Base-by-base conservation (phyloP, 23 red algal species). In the Gracilaria domingensis region DNA sequence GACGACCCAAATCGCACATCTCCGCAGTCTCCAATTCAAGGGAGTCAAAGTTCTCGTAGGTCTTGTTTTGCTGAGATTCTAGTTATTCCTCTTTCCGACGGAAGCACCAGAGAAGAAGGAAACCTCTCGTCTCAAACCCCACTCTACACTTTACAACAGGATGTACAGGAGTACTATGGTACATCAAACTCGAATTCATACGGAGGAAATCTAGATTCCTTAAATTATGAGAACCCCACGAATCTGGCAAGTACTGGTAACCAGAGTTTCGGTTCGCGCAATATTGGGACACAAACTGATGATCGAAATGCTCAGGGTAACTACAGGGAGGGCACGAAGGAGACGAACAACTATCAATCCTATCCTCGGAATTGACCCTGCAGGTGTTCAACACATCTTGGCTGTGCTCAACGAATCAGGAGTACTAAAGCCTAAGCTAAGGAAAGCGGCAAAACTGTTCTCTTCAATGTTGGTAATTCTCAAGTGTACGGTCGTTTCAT, bases 401-500 rank as follows among this genome's bases (percentile, higher is more conserved):
- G 45, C 72, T 11, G n/a, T 77, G 2, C 38, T 77, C 21, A 77
- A 77, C 0, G 72, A 50, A 37, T 77, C 72, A 25, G 72, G 72
- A 12, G 72, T 77, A 77, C 72, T 77, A 11, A 77, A 77, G n/a
- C n/a, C 72, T 29, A 77, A 77, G 34, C 23, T n/a, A n/a, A 48
- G 45, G 64, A 86, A 12, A 64, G 29, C 36, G 82, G 81, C 44
- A 73, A 79, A 26, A 70, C 64, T 0, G 21, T 64, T 4, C 80
- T 93, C 16, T 93, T 98, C 87, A 89, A 93, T 12, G 97, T 99
- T 0, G 71, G 70, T 8, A 80, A 91, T 48, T 90, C 82, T 69
- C 94, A 96, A 67, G 89, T 93, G n/a, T 96, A 78, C 58, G 97
- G 89, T 30, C 94, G 97, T 20, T 96, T 89, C 65, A 82, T 99